Conservation (phyloP, 2,329 filamentous ascomycete species). For the Aurifilum marmelostoma region DNA sequence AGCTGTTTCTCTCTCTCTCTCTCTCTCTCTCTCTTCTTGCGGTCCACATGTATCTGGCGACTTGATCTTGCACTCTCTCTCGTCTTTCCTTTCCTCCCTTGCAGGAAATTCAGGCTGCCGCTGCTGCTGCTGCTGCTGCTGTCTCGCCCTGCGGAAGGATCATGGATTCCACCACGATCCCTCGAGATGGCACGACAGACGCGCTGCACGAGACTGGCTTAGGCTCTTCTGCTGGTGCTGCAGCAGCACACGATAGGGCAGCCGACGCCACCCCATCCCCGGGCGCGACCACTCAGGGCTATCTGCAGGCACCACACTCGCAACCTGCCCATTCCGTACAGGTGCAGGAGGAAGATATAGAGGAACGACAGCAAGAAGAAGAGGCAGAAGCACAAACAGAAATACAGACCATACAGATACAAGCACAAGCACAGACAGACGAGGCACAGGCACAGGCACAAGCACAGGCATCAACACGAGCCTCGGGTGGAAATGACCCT, state of each 20-base stretch:
- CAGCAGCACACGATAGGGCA: slow-evolving; percentile 2
- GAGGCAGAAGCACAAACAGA: background rate
- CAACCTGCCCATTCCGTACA: slow-evolving; percentile 13
- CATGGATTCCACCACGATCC: slow-evolving; percentile 16
- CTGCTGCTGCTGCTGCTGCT: background rate
- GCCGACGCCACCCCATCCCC: background rate
- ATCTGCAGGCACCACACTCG: background rate
- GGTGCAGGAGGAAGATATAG: slow-evolving; percentile 2
- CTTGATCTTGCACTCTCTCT: background rate
- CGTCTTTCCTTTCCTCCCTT: background rate
- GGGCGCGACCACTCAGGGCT: background rate
- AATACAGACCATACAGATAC: background rate
- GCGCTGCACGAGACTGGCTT: slow-evolving; percentile 11
- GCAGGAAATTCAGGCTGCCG: background rate
- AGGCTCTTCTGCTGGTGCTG: slow-evolving; percentile 1
- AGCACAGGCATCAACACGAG: background rate
- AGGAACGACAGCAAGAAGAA: background rate
- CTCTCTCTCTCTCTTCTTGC: too few species aligned
- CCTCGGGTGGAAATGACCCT: slow-evolving; percentile 1
- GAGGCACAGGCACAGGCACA: background rate
- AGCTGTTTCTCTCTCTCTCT: background rate
- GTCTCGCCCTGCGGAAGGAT: background rate
- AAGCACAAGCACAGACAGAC: background rate
- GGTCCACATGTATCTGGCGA: background rate
- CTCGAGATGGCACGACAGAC: slow-evolving; percentile 13